phyloP scores from a whole-genome alignment of 1,284 basidiomycete genomes.

The Fomes fomentarius region DNA sequence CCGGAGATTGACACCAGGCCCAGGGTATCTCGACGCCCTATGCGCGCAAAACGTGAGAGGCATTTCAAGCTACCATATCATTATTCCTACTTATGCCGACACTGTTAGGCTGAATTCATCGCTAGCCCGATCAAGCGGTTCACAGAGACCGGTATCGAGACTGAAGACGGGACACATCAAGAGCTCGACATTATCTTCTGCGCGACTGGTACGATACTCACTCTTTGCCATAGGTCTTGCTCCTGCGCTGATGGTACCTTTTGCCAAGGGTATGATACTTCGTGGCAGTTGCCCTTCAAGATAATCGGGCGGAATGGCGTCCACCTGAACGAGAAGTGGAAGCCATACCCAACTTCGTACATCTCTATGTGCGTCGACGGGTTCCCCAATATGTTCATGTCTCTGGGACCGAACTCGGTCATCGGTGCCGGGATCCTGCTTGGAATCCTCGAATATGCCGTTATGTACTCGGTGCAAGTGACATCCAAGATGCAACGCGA shows the following conservation, averaged over 20 bases:
- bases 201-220: constrained; percentile 35
- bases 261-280: constrained; percentile 62
- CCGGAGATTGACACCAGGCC: constrained; percentile 63
- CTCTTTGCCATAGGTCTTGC: no score
- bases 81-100: no score
- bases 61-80: no score
- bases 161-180: constrained; percentile 51
- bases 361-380: constrained; percentile 57
- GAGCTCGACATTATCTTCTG: constrained; percentile 57
- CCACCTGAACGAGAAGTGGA: constrained; percentile 51
- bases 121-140: constrained; percentile 51
- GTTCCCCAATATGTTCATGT: constrained; percentile 65
- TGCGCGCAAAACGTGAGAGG: constrained; percentile 55
- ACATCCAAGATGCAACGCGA: constrained; percentile 62
- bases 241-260: no score
- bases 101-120: constrained; percentile 53
- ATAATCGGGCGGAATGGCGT: constrained; percentile 54
- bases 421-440: constrained; percentile 59
- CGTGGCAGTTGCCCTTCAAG: constrained; percentile 52
- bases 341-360: constrained; percentile 58
- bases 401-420: constrained; percentile 58
- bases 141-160: constrained; percentile 58
- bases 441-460: constrained; percentile 54
- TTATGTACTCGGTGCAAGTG: constrained; percentile 55
- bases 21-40: constrained; percentile 66